Conservation (phyloP, 345 rosid genomes). For the Microcos paniculata region DNA sequence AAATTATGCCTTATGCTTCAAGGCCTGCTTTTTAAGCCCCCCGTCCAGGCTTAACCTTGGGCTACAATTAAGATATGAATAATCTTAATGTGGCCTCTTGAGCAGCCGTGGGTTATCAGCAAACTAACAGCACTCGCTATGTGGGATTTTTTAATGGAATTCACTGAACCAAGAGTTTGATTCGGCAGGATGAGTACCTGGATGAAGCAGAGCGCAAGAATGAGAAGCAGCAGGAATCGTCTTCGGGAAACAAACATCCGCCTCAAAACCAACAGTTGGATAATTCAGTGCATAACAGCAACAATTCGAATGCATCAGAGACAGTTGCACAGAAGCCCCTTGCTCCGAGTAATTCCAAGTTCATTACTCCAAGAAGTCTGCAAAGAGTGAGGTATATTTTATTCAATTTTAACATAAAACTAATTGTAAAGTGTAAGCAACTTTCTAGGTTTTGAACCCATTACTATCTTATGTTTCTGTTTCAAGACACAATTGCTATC, state of each 20-base stretch:
- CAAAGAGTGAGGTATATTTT: conserved; percentile 69
- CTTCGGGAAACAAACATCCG: conserved; percentile 31
- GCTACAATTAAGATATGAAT: neutral
- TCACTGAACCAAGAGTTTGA: neutral
- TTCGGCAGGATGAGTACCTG: conserved; percentile 35
- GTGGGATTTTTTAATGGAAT: neutral
- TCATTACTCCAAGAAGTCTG: conserved; percentile 68
- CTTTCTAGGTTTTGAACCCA: neutral
- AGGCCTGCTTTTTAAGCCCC: too few relatives aligned
- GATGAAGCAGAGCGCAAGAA: conserved; percentile 36
- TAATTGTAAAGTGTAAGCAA: neutral
- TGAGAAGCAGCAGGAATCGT: conserved; percentile 40
- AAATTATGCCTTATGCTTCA: too few relatives aligned
- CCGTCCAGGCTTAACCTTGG: too few relatives aligned
- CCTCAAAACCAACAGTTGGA: conserved; percentile 39
- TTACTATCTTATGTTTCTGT: neutral
- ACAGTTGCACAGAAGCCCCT: conserved; percentile 13
- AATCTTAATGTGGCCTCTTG: neutral
- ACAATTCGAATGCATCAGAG: conserved; percentile 28
- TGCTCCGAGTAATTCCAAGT: conserved; percentile 34
- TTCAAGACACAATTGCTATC: neutral
- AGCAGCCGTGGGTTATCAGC: neutral
- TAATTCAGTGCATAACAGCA: conserved; percentile 32
- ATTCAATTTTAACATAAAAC: neutral
- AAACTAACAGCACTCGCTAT: neutral